Conservation (phyloP, 768 basidiomycete species). For the Lactifluus hygrophoroides region DNA sequence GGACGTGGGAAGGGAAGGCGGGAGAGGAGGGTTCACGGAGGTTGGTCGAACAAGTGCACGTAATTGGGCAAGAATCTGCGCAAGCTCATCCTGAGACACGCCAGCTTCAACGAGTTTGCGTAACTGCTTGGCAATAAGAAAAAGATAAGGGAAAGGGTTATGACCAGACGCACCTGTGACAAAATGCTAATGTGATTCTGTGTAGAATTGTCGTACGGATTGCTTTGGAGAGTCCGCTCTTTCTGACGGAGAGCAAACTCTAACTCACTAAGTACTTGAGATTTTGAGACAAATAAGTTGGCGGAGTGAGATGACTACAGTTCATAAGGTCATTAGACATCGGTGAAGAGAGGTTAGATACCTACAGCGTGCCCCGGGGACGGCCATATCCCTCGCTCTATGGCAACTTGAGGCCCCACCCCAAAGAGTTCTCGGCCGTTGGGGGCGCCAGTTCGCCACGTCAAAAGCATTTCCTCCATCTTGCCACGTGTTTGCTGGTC, state of each 20-base stretch:
- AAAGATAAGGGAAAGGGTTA: background rate
- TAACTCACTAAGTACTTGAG: conserved; percentile 76
- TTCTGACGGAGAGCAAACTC: conserved; percentile 78
- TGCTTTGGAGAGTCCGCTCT: conserved; percentile 59
- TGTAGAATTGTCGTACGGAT: conserved; percentile 61
- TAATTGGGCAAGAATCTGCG: conserved; percentile 65
- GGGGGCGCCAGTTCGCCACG: conserved; percentile 87
- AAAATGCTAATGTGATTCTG: conserved; percentile 71
- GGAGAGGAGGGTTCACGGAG: conserved; percentile 11
- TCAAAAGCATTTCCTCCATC: conserved; percentile 96
- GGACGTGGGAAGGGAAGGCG: conserved; percentile 10
- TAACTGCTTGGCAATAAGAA: conserved; percentile 35
- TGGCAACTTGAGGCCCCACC: conserved; percentile 62
- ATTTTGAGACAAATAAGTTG: conserved; percentile 50
- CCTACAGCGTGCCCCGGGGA: conserved; percentile 35
- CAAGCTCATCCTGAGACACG: conserved; percentile 71
- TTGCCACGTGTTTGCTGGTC: conserved; percentile 80
- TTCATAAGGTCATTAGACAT: background rate
- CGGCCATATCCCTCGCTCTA: conserved; percentile 82
- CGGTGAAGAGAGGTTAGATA: background rate
- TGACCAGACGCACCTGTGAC: conserved; percentile 53
- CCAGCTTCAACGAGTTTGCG: conserved; percentile 68
- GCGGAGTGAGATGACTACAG: conserved; percentile 27
- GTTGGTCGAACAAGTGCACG: conserved; percentile 47
- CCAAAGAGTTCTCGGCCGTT: conserved; percentile 81